phyloP scores from a whole-genome alignment of 164 flowering plant species.

The Macadamia tetraphylla region DNA sequence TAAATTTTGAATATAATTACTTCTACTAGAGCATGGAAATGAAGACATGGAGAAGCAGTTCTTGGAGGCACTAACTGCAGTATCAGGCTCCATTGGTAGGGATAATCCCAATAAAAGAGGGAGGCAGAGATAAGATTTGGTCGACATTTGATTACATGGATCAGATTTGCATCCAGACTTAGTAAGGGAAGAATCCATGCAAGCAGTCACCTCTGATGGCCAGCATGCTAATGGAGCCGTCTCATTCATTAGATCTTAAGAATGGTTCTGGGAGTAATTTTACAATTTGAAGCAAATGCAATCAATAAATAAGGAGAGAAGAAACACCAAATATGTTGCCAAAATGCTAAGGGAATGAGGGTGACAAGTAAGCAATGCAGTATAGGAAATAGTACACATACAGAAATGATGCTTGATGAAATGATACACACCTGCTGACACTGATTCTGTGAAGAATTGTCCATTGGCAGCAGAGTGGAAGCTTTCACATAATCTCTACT shows the following conservation, averaged over 20 bases:
- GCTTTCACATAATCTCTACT: conserved; percentile 12
- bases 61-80: conserved; percentile 4
- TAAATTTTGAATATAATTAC: conserved; percentile 9
- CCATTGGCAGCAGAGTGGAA: conserved; percentile 2
- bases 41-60: conserved; percentile 7
- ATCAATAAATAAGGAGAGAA: neutral
- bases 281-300: neutral
- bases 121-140: conserved; percentile 5
- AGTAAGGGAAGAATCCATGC: neutral
- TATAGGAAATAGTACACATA: neutral
- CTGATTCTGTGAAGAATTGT: conserved; percentile 8
- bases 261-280: conserved; percentile 20
- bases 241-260: conserved; percentile 15
- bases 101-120: conserved; percentile 20
- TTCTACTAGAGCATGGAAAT: conserved; percentile 3
- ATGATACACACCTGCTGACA: conserved; percentile 20
- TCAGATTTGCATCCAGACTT: conserved; percentile 8
- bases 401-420: neutral
- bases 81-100: conserved; percentile 15
- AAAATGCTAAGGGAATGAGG: neutral
- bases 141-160: conserved; percentile 7
- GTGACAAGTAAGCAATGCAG: neutral
- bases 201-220: conserved; percentile 12
- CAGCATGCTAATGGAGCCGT: conserved; percentile 10
- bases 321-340: neutral